Percentiles rank a stretch among this genome's conserved stretches.
Evolutionary conservation across 1,139 yeast genomes (phyloP).

Genomic region (Hemisphaericaspora xylanilytica): DNA sequence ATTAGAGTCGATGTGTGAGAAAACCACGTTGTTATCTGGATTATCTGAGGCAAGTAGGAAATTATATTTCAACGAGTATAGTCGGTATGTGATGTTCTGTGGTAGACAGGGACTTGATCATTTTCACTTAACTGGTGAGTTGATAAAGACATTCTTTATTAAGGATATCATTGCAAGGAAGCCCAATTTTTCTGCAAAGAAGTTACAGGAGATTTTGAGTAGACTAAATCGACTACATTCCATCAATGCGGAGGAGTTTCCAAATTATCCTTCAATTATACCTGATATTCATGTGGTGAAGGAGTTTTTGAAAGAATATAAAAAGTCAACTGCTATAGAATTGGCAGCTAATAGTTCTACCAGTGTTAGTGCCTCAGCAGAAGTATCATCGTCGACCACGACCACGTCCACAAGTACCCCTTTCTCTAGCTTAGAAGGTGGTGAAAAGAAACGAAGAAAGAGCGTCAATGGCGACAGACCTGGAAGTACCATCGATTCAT

Average conservation of each 20-base stretch:
- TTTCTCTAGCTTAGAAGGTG: no score
- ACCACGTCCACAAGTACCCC: background rate
- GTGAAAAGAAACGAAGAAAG: slow-evolving; percentile 12
- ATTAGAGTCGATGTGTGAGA: slow-evolving; percentile 10
- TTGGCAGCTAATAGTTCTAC: background rate
- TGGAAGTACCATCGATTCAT: background rate
- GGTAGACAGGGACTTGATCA: slow-evolving; percentile 10
- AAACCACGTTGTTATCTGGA: slow-evolving; percentile 11
- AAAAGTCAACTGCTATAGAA: background rate
- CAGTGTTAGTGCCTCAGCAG: background rate
- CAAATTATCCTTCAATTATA: slow-evolving; percentile 7
- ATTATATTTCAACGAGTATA: slow-evolving; percentile 14
- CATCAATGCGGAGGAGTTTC: slow-evolving; percentile 11
- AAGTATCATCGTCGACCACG: slow-evolving; percentile 4
- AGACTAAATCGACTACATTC: slow-evolving; percentile 31
- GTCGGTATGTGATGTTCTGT: slow-evolving; percentile 15
- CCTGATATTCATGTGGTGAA: slow-evolving; percentile 11
- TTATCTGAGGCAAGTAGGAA: slow-evolving; percentile 13
- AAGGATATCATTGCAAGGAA: slow-evolving; percentile 10
- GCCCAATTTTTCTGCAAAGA: slow-evolving; percentile 12
- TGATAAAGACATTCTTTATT: slow-evolving; percentile 10
- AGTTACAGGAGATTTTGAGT: slow-evolving; percentile 26
- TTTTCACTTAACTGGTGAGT: slow-evolving; percentile 13
- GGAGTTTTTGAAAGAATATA: slow-evolving; percentile 11
- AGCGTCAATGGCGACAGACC: background rate